These are phyloP conservation scores for Sporothrix humicola DNA, from an alignment of 2,329 filamentous ascomycete species.

Conservation along the genomic window DNA sequence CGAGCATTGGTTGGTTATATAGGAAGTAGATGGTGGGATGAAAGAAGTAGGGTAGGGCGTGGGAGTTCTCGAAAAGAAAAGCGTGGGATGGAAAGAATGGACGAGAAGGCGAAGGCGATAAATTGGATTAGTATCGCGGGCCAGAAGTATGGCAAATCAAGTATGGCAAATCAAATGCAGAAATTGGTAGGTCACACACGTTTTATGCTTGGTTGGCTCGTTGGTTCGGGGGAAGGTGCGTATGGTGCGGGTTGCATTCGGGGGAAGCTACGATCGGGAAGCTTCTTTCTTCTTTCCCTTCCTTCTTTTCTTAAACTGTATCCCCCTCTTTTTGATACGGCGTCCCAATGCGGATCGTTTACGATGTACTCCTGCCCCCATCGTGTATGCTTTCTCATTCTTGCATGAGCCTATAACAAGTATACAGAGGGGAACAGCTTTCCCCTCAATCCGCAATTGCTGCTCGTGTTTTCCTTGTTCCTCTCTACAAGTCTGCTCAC, in stretches of 20 bases:
- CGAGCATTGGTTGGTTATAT: conserved; percentile 32
- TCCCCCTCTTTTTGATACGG: neutral
- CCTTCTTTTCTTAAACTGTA: neutral
- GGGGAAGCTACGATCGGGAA: neutral
- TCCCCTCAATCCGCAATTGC: too few relatives aligned
- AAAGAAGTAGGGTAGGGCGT: neutral
- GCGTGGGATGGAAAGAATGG: neutral
- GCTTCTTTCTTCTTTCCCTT: neutral
- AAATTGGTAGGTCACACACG: neutral
- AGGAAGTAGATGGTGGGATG: conserved; percentile 10
- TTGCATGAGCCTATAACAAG: conserved; percentile 29
- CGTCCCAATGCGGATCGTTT: neutral
- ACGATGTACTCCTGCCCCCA: too few relatives aligned
- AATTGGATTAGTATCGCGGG: neutral
- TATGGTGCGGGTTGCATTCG: neutral
- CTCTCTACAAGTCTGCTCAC: too few relatives aligned
- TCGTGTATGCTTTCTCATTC: conserved; percentile 14
- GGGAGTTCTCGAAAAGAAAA: neutral
- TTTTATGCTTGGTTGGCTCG: conserved; percentile 16
- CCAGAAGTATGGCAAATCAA: neutral
- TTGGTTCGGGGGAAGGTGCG: neutral
- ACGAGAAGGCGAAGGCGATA: neutral
- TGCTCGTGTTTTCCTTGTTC: neutral
- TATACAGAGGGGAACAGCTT: neutral
- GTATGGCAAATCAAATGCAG: neutral